phyloP scores from a whole-genome alignment of 2,329 filamentous ascomycete genomes.

The Xylaria sp. region DNA sequence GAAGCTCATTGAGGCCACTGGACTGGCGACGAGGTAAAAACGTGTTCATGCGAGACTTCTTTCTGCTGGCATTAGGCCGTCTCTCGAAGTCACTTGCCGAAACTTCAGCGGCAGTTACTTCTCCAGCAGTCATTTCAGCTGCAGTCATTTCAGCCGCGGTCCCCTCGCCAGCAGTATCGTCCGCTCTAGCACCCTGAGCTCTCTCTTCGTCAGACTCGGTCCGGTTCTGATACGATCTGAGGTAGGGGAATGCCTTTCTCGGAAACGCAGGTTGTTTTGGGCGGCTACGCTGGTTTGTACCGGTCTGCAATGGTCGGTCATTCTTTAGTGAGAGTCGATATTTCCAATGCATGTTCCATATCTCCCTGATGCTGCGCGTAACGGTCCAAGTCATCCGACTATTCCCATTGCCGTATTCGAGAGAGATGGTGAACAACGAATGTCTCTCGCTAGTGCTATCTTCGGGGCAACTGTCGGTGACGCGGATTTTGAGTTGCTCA shows the following conservation, averaged over 20 bases:
- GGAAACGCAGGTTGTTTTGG: conserved; percentile 88
- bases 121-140: conserved; percentile 39
- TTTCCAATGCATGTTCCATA: conserved; percentile 85
- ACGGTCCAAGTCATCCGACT: conserved; percentile 97
- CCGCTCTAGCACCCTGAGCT: conserved; percentile 35
- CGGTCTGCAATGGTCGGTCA: conserved; percentile 72
- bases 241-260: conserved; percentile 80
- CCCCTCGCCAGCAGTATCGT: conserved; percentile 35
- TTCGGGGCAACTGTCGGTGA: conserved; percentile 71
- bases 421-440: conserved; percentile 80
- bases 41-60: conserved; percentile 49
- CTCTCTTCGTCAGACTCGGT: conserved; percentile 70
- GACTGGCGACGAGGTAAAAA: conserved; percentile 50
- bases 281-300: conserved; percentile 58
- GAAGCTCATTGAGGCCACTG: conserved; percentile 44
- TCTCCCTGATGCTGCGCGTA: conserved; percentile 78
- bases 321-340: conserved; percentile 85
- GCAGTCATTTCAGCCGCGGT: conserved; percentile 44
- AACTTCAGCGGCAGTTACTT: conserved; percentile 49
- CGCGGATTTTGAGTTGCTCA: conserved; percentile 85
- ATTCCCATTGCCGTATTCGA: conserved; percentile 93
- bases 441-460: conserved; percentile 65
- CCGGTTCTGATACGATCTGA: conserved; percentile 72
- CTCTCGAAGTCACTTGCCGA: conserved; percentile 66
- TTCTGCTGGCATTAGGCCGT: conserved; percentile 37